These are phyloP conservation scores for Colletotrichum sp. DNA, from an alignment of 2,329 filamentous ascomycete species.

Conservation along the genomic window DNA sequence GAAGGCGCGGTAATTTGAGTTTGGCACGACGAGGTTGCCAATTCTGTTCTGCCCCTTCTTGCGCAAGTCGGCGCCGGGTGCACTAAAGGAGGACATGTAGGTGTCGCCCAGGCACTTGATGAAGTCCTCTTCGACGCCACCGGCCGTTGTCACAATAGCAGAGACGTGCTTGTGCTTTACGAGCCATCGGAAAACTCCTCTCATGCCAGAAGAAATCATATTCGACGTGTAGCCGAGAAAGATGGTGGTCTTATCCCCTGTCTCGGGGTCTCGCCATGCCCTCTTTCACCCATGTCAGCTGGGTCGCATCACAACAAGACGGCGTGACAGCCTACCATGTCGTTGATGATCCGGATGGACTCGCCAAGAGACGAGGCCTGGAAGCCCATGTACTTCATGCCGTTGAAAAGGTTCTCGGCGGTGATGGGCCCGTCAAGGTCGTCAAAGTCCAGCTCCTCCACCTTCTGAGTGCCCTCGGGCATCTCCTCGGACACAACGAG, in stretches of 20 bases:
- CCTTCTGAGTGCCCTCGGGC: conserved; percentile 77
- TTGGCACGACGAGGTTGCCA: conserved; percentile 93
- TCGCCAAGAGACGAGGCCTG: conserved; percentile 77
- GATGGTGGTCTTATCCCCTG: conserved; percentile 82
- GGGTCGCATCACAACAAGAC: not conserved
- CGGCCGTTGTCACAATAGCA: conserved; percentile 92
- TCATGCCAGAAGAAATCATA: conserved; percentile 92
- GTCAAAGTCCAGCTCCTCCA: conserved; percentile 93
- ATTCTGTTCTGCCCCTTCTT: conserved; percentile 92
- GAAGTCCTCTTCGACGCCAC: conserved; percentile 95
- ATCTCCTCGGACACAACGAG: conserved; percentile 84
- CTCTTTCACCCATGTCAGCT: conserved; percentile 51
- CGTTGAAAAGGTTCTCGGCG: conserved; percentile 80
- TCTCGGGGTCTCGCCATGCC: conserved; percentile 81
- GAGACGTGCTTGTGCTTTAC: conserved; percentile 93
- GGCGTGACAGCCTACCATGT: conserved; percentile 73
- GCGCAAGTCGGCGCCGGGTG: conserved; percentile 78
- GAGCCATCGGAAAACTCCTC: conserved; percentile 90
- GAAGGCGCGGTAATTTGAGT: conserved; percentile 96
- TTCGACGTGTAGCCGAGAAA: conserved; percentile 98
- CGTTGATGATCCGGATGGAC: conserved; percentile 90
- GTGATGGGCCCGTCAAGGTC: conserved; percentile 79
- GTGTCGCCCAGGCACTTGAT: conserved; percentile 98
- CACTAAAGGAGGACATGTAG: conserved; percentile 87
- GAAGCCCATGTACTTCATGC: conserved; percentile 86